phyloP scores from a whole-genome alignment of 352 stramenopile species.

The Saprolegnia diclina region DNA sequence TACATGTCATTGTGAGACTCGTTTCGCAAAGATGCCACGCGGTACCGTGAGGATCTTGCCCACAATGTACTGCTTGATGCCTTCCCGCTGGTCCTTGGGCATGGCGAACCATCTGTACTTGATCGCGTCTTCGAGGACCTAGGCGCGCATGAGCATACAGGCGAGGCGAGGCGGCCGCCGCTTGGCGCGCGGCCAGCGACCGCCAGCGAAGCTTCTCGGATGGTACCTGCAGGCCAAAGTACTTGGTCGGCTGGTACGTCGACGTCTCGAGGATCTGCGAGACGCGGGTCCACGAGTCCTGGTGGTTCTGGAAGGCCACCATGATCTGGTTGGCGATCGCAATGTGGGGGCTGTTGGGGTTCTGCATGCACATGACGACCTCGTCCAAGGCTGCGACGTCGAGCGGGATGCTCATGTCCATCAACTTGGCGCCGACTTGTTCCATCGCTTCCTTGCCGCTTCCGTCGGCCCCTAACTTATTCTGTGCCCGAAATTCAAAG shows the following conservation, averaged over 20 bases:
- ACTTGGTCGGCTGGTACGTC: constrained; percentile 84
- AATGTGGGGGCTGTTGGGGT: constrained; percentile 91
- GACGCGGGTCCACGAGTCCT: constrained; percentile 89
- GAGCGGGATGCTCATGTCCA: constrained; percentile 94
- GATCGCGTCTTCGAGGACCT: constrained; percentile 97
- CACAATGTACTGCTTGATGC: constrained; percentile 98
- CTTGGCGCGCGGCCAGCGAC: neutral
- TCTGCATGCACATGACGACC: constrained; percentile 95
- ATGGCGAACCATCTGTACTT: constrained; percentile 96
- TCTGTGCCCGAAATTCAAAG: constrained; percentile 24
- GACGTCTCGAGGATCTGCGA: constrained; percentile 96
- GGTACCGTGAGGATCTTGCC: constrained; percentile 91
- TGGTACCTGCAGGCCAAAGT: constrained; percentile 87
- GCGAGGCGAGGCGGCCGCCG: neutral
- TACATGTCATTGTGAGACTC: constrained; percentile 29
- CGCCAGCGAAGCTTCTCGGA: neutral
- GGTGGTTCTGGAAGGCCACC: constrained; percentile 90
- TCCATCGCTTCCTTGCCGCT: constrained; percentile 57
- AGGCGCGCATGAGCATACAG: constrained; percentile 30
- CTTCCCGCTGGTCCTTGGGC: constrained; percentile 94
- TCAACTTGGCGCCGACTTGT: constrained; percentile 83
- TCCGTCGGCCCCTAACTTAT: constrained; percentile 7
- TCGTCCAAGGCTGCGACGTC: constrained; percentile 95
- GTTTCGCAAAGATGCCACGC: constrained; percentile 12
- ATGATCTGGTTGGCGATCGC: constrained; percentile 90